Evolutionary conservation across 768 basidiomycete genomes (phyloP).

Genomic region (Tremella fuciformis): DNA sequence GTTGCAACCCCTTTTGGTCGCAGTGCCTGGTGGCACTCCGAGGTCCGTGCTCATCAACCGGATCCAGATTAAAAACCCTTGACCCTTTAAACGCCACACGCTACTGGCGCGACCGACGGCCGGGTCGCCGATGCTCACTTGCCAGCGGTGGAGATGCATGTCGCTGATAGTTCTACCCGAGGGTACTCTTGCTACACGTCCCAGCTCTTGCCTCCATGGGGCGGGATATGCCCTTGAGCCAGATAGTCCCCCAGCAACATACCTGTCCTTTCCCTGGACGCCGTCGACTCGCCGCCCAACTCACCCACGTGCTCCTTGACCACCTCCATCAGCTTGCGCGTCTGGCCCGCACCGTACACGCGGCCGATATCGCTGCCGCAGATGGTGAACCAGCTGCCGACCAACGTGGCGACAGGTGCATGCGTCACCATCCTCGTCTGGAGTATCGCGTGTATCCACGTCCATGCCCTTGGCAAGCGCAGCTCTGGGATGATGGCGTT

Average conservation of each 20-base stretch:
- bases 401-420: constrained; percentile 32
- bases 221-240: background rate
- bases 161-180: background rate
- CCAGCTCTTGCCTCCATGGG: constrained; percentile 11
- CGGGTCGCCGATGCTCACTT: no score
- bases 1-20: no score
- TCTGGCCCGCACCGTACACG: constrained; percentile 36
- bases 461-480: constrained; percentile 42
- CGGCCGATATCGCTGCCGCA: constrained; percentile 27
- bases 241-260: constrained; percentile 20
- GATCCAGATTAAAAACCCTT: no score
- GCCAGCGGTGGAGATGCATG: background rate
- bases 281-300: constrained; percentile 27
- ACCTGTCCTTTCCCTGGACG: constrained; percentile 28
- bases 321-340: constrained; percentile 40
- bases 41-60: no score
- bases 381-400: constrained; percentile 37
- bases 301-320: constrained; percentile 35
- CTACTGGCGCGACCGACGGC: no score
- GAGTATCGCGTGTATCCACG: constrained; percentile 40
- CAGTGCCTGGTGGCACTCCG: no score
- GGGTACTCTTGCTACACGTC: background rate
- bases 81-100: no score
- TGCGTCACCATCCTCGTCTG: constrained; percentile 24
- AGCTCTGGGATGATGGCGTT: constrained; percentile 29